Evolutionary conservation across 257 asterid genomes (phyloP).

Genomic region (Lantana camara): DNA sequence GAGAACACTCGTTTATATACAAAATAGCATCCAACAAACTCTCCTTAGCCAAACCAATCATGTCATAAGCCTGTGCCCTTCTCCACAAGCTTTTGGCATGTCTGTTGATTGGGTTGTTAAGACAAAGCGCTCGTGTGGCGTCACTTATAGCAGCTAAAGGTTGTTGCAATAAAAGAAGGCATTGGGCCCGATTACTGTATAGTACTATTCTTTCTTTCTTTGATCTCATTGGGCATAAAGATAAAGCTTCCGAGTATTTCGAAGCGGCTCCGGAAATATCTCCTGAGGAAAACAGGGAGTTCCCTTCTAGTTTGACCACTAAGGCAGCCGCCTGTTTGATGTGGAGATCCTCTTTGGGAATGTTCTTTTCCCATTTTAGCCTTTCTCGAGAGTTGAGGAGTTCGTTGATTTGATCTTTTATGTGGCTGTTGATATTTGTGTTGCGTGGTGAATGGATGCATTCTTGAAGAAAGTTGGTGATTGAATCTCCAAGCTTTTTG

Average conservation of each 20-base stretch:
- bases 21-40: conserved; percentile 91
- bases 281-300: conserved; percentile 87
- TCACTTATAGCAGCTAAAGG: conserved; percentile 94
- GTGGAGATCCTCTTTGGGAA: conserved; percentile 99
- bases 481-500: conserved; percentile 92
- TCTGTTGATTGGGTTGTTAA: conserved; percentile 88
- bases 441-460: conserved; percentile 61
- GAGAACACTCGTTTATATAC: conserved; percentile 92
- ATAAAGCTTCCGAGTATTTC: conserved; percentile 86
- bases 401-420: conserved; percentile 73
- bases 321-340: conserved; percentile 97
- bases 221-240: conserved; percentile 90
- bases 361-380: conserved; percentile 89
- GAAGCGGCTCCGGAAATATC: conserved; percentile 91
- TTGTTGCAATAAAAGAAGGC: conserved; percentile 86
- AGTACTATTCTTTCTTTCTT: conserved; percentile 89
- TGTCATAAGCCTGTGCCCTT: conserved; percentile 98
- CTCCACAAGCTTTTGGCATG: conserved; percentile 99
- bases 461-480: conserved; percentile 71
- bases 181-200: conserved; percentile 94
- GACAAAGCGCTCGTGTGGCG: conserved; percentile 88
- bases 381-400: conserved; percentile 71
- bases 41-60: conserved; percentile 93
- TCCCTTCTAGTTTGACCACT: conserved; percentile 96
- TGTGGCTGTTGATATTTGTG: conserved; percentile 43